Percentiles rank a stretch among this genome's conserved stretches.
Conservation (phyloP, 2,329 filamentous ascomycete genomes). For the Ceratocystis destructans region DNA sequence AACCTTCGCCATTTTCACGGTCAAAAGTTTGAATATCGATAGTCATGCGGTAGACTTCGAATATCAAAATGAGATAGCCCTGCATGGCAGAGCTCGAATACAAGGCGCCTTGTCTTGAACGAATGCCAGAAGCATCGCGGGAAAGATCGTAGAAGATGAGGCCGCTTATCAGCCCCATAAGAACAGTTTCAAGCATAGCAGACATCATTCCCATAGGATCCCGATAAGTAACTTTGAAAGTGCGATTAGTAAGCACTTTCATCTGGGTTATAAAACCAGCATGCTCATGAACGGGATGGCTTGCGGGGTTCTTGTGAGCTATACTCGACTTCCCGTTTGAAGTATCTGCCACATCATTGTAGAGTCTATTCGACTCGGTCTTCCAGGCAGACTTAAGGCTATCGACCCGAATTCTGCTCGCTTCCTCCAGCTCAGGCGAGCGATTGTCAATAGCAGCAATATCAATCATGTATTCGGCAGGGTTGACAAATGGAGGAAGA, state of each 20-base stretch:
- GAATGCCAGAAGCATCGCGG: conserved; percentile 54
- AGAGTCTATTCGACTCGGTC: conserved; percentile 22
- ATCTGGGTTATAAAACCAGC: conserved; percentile 50
- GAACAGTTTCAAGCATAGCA: conserved; percentile 52
- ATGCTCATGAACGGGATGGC: conserved; percentile 27
- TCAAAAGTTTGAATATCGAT: conserved; percentile 65
- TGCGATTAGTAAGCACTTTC: conserved; percentile 51
- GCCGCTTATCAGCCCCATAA: conserved; percentile 57
- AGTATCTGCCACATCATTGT: conserved; percentile 6
- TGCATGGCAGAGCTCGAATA: conserved; percentile 61
- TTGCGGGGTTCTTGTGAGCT: conserved; percentile 16
- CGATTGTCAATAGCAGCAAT: conserved; percentile 61
- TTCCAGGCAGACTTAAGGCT: conserved; percentile 48
- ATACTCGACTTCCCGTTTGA: neutral
- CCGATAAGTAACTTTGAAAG: conserved; percentile 57
- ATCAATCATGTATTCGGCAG: conserved; percentile 64
- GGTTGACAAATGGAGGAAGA: conserved; percentile 60
- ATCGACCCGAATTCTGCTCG: conserved; percentile 46
- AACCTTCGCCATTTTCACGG: conserved; percentile 58
- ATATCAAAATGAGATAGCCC: conserved; percentile 62
- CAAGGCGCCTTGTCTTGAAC: conserved; percentile 57
- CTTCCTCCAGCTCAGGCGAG: conserved; percentile 48
- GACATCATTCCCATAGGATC: conserved; percentile 64
- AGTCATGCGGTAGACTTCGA: conserved; percentile 61
- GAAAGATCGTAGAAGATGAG: conserved; percentile 58